A percentile compares a stretch with the other conserved stretches of the same genome.
phyloP scores from a whole-genome alignment of 345 rosid genomes.

The Citrus reticulata region DNA sequence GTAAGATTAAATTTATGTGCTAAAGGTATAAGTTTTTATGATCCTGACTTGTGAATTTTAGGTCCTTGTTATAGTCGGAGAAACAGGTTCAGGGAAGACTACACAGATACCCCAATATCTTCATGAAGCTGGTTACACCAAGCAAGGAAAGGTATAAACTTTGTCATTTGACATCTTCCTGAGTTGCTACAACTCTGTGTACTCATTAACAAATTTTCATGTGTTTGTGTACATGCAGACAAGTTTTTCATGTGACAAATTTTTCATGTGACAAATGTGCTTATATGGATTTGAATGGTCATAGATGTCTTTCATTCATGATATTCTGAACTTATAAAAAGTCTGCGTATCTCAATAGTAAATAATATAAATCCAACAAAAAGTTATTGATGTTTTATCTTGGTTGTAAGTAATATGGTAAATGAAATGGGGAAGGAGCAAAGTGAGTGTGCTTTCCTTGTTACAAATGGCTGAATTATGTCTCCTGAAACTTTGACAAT shows the following conservation, averaged over 20 bases:
- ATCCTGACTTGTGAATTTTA: constrained; percentile 19
- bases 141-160: constrained; percentile 71
- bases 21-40: background rate
- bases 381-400: background rate
- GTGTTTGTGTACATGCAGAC: background rate
- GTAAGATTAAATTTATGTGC: background rate
- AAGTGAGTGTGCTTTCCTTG: background rate
- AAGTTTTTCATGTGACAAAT: background rate
- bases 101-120: constrained; percentile 96
- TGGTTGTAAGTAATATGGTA: background rate
- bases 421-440: background rate
- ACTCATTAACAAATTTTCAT: background rate
- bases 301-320: background rate
- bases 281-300: background rate
- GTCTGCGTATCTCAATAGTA: background rate
- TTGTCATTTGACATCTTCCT: background rate
- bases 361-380: background rate
- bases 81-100: constrained; percentile 98
- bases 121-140: constrained; percentile 96
- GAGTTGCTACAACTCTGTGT: background rate
- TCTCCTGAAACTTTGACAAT: background rate
- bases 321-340: background rate
- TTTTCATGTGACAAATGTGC: background rate
- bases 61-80: constrained; percentile 97
- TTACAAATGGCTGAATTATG: background rate